Percentiles rank a stretch among this genome's conserved stretches.
Conservation (phyloP, 2,329 filamentous ascomycete genomes). For the Bipolaris bicolor region DNA sequence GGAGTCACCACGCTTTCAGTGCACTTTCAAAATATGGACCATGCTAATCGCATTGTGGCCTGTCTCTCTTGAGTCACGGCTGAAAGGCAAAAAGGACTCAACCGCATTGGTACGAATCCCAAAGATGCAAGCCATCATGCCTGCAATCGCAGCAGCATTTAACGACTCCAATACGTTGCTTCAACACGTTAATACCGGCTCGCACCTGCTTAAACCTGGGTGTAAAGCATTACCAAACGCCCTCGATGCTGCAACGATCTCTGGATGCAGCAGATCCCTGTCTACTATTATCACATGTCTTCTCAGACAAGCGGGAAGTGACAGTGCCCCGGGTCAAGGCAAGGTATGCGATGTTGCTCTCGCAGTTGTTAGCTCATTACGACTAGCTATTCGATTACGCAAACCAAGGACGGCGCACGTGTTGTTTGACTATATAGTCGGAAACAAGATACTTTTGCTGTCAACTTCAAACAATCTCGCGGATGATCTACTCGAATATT, state of each 20-base stretch:
- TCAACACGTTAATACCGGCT: background rate
- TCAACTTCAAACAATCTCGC: no score
- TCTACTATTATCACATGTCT: background rate
- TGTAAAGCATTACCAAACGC: background rate
- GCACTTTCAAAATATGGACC: background rate
- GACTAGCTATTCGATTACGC: no score
- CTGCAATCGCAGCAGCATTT: background rate
- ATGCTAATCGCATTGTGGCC: no score
- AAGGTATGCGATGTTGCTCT: no score
- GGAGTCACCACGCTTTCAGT: background rate
- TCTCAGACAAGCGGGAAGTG: background rate
- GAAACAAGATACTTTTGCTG: no score
- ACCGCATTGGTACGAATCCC: background rate
- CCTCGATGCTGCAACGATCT: background rate
- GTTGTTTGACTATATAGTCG: no score
- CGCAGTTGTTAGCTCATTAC: no score
- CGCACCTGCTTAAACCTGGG: background rate
- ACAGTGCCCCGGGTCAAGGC: no score
- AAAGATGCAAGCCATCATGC: background rate
- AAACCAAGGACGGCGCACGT: no score
- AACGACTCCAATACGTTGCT: background rate
- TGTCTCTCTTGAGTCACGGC: background rate
- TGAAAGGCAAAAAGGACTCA: background rate
- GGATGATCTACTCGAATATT: no score
- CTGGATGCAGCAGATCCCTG: background rate